Percentiles rank a stretch among this genome's conserved stretches.
phyloP scores from a whole-genome alignment of 2,329 filamentous ascomycete species.

The Orbilia oligospora region DNA sequence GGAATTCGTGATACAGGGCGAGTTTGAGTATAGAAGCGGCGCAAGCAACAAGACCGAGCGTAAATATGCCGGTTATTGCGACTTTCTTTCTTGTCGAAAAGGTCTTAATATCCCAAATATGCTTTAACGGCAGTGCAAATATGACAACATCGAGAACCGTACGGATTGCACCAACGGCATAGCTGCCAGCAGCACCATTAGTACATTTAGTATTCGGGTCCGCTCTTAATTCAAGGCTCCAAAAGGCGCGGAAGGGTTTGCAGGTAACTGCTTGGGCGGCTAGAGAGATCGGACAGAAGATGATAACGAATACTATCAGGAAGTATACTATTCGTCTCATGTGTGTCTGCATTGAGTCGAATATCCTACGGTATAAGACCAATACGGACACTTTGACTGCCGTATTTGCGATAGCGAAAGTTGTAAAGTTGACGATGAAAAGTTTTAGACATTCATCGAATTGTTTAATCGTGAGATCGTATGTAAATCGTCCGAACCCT shows the following conservation, averaged over 20 bases:
- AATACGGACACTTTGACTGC: conserved; percentile 57
- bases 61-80: conserved; percentile 48
- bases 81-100: conserved; percentile 53
- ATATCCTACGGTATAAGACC: conserved; percentile 53
- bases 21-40: conserved; percentile 51
- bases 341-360: conserved; percentile 55
- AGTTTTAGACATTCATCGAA: conserved; percentile 45
- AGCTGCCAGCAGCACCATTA: conserved; percentile 23
- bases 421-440: conserved; percentile 50
- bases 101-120: conserved; percentile 58
- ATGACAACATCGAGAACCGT: conserved; percentile 44
- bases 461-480: conserved; percentile 43
- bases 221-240: conserved; percentile 33
- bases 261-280: conserved; percentile 30
- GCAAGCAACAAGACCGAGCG: conserved; percentile 52
- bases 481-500: conserved; percentile 52
- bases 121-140: conserved; percentile 50
- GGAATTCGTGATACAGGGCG: conserved; percentile 28
- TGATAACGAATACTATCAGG: conserved; percentile 38
- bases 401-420: conserved; percentile 51
- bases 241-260: conserved; percentile 46
- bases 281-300: conserved; percentile 50
- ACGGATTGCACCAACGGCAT: conserved; percentile 38
- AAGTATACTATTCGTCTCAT: conserved; percentile 51
- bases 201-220: conserved; percentile 45